phyloP scores from a whole-genome alignment of 1,284 basidiomycete genomes.

The Trametes versicolor region DNA sequence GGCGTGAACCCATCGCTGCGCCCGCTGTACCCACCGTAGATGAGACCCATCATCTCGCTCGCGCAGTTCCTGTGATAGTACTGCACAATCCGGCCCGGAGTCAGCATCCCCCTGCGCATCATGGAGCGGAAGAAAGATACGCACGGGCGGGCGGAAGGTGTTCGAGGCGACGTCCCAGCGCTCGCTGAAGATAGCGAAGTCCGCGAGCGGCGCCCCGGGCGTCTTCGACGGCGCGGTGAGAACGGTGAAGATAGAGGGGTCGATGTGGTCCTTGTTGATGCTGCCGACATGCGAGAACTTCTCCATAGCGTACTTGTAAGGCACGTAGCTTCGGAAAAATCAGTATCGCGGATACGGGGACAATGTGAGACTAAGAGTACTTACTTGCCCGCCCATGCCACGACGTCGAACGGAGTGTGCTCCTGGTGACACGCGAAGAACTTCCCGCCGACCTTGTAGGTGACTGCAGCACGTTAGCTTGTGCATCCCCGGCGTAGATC shows the following conservation, averaged over 20 bases:
- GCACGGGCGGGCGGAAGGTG: constrained; percentile 55
- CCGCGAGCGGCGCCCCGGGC: constrained; percentile 64
- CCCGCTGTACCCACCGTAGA: constrained; percentile 68
- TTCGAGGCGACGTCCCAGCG: constrained; percentile 68
- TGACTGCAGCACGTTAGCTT: constrained; percentile 42
- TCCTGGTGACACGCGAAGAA: constrained; percentile 66
- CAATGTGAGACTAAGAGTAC: constrained; percentile 33
- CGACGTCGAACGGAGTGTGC: constrained; percentile 79
- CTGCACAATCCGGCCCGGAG: constrained; percentile 40
- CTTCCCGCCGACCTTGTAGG: constrained; percentile 67
- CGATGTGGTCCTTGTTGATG: constrained; percentile 72
- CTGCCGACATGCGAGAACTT: constrained; percentile 75
- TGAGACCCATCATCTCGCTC: constrained; percentile 69
- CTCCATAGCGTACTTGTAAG: constrained; percentile 75
- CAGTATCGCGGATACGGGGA: not conserved
- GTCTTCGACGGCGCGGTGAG: constrained; percentile 71
- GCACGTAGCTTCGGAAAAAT: constrained; percentile 61
- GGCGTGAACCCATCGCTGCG: constrained; percentile 69
- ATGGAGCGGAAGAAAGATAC: constrained; percentile 11
- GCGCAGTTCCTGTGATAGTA: constrained; percentile 74
- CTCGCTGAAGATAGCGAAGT: constrained; percentile 70
- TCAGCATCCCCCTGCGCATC: not conserved
- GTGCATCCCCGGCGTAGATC: not conserved
- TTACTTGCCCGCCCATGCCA: constrained; percentile 75
- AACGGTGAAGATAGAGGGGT: constrained; percentile 72